Evolutionary conservation across 768 basidiomycete genomes (phyloP).

Genomic region (Pisolithus sp.): DNA sequence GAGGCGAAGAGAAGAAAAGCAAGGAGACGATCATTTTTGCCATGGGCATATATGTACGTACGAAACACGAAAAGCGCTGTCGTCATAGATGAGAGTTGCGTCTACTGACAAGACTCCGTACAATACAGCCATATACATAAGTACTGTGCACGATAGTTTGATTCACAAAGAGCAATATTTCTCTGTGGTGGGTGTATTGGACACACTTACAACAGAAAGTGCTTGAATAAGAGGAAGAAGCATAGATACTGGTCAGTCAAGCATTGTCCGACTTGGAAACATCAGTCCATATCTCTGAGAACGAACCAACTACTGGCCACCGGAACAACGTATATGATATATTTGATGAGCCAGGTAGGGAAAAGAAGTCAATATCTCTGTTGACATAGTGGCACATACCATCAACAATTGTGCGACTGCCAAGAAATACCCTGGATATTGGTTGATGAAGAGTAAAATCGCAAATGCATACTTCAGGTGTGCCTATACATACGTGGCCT

Average conservation of each 20-base stretch:
- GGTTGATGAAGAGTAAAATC: slow-evolving; percentile 43
- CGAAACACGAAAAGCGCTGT: too few species aligned
- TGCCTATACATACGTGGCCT: slow-evolving; percentile 41
- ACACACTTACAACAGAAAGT: slow-evolving; percentile 29
- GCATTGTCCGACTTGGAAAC: not conserved
- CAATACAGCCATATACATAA: slow-evolving; percentile 18
- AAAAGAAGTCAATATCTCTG: not conserved
- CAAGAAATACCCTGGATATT: slow-evolving; percentile 41
- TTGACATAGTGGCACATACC: slow-evolving; percentile 20
- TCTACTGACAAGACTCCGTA: too few species aligned
- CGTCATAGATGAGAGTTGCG: too few species aligned
- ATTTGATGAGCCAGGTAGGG: not conserved
- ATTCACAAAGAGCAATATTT: slow-evolving; percentile 35
- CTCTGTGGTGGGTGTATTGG: slow-evolving; percentile 33
- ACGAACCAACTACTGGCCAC: not conserved
- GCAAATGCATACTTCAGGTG: slow-evolving; percentile 33
- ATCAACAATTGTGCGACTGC: slow-evolving; percentile 25
- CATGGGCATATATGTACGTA: too few species aligned
- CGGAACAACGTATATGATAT: not conserved
- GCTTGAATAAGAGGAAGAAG: not conserved
- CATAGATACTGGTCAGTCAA: not conserved
- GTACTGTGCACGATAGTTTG: slow-evolving; percentile 45
- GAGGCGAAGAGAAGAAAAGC: too few species aligned
- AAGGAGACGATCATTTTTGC: too few species aligned
- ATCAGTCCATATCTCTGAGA: slow-evolving; percentile 1